These are phyloP conservation scores for Cryptococcus sp. DNA, from an alignment of 1,284 basidiomycete genomes.

Conservation along the genomic window DNA sequence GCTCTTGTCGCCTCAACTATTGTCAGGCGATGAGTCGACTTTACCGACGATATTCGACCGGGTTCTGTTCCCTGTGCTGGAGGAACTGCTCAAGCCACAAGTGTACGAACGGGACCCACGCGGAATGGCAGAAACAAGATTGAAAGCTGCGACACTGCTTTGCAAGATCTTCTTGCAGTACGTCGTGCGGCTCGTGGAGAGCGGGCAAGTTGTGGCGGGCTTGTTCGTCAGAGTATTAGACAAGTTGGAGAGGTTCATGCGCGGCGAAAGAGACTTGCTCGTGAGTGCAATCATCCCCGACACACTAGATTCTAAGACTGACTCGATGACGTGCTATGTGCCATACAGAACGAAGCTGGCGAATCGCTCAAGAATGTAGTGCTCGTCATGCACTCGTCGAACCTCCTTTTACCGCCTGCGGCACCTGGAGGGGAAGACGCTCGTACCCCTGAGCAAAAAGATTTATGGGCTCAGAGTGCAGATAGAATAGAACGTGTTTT, in stretches of 20 bases:
- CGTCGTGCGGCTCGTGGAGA: constrained; percentile 70
- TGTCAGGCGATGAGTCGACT: constrained; percentile 61
- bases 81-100: constrained; percentile 86
- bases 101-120: constrained; percentile 75
- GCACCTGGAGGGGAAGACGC: constrained; percentile 45
- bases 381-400: constrained; percentile 89
- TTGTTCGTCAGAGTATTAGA: constrained; percentile 93
- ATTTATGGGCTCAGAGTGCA: constrained; percentile 78
- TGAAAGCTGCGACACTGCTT: constrained; percentile 81
- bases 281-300: constrained; percentile 57
- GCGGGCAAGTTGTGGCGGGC: constrained; percentile 62
- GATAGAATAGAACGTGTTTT: constrained; percentile 84
- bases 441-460: constrained; percentile 68
- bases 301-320: not conserved
- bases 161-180: constrained; percentile 97
- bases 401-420: constrained; percentile 72
- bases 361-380: constrained; percentile 97
- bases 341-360: constrained; percentile 80
- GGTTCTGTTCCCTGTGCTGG: constrained; percentile 87
- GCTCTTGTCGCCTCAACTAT: constrained; percentile 74
- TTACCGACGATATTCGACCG: constrained; percentile 83
- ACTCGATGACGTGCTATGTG: too few species aligned
- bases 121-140: constrained; percentile 85
- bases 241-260: constrained; percentile 84
- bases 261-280: constrained; percentile 80